phyloP scores from a whole-genome alignment of 257 asterid species.

The Solanum sitiens region DNA sequence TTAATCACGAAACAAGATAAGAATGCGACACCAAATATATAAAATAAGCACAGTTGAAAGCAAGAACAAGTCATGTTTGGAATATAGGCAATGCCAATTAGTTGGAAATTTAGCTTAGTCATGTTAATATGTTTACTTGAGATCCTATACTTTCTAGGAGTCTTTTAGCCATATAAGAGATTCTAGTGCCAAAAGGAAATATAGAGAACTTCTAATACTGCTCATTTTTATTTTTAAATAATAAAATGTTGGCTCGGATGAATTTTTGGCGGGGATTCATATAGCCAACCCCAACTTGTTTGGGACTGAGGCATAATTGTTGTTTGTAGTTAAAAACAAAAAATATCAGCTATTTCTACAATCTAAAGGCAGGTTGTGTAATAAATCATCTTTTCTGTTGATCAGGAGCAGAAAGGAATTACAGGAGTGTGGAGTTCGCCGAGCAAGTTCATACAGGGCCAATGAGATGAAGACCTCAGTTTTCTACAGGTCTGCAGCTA shows the following conservation, averaged over 20 bases:
- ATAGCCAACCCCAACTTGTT: neutral
- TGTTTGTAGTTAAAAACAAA: neutral
- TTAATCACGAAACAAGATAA: conserved; percentile 6
- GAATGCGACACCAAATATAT: neutral
- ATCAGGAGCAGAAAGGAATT: neutral
- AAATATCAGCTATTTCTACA: neutral
- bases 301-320: neutral
- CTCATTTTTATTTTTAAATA: neutral
- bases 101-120: neutral
- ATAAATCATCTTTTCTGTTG: neutral
- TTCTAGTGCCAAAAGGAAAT: neutral
- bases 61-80: neutral
- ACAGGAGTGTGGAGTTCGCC: neutral
- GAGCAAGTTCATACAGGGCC: neutral
- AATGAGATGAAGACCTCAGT: neutral
- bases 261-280: neutral
- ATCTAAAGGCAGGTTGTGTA: neutral
- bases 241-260: neutral
- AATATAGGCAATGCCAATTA: neutral
- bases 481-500: neutral
- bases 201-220: neutral
- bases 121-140: neutral
- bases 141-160: neutral
- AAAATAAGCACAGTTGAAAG: neutral
- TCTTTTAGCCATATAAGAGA: neutral